Evolutionary conservation across 495 filamentous ascomycete species (phyloP).

Genomic region (Aspergillus panamensis): DNA sequence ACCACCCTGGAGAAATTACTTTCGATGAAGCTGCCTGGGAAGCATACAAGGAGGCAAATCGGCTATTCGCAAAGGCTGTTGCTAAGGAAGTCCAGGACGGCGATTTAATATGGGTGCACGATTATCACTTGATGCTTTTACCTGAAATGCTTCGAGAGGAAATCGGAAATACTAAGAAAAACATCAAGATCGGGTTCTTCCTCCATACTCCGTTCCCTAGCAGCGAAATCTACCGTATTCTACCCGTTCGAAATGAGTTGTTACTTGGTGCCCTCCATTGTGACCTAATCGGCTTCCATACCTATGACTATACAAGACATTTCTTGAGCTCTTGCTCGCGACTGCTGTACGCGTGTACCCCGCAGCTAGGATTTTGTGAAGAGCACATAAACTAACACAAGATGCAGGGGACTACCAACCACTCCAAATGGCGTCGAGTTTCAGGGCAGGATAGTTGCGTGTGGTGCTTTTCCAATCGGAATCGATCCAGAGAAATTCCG

Average conservation of each 20-base stretch:
- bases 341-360: slow-evolving; percentile 62
- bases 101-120: slow-evolving; percentile 94
- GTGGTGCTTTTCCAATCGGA: slow-evolving; percentile 93
- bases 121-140: slow-evolving; percentile 96
- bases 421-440: slow-evolving; percentile 89
- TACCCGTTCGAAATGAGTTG: slow-evolving; percentile 87
- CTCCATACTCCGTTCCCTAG: slow-evolving; percentile 97
- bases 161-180: slow-evolving; percentile 66
- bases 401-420: slow-evolving; percentile 62
- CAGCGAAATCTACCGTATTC: slow-evolving; percentile 91
- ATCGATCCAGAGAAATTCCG: slow-evolving; percentile 96
- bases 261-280: slow-evolving; percentile 82
- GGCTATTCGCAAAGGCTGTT: slow-evolving; percentile 79
- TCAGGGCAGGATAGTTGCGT: slow-evolving; percentile 74
- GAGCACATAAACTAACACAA: slow-evolving; percentile 4
- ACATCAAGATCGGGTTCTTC: slow-evolving; percentile 96
- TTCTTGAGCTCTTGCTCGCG: slow-evolving; percentile 90
- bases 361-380: not conserved
- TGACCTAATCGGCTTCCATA: slow-evolving; percentile 95
- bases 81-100: slow-evolving; percentile 80
- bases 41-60: slow-evolving; percentile 88
- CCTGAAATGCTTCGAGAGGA: slow-evolving; percentile 91
- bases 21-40: slow-evolving; percentile 94
- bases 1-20: slow-evolving; percentile 95
- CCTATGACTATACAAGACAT: slow-evolving; percentile 92